Percentiles rank a stretch among this genome's conserved stretches.
These are phyloP conservation scores for Cercophora newfieldiana DNA, from an alignment of 495 filamentous ascomycete genomes.

Conservation along the genomic window DNA sequence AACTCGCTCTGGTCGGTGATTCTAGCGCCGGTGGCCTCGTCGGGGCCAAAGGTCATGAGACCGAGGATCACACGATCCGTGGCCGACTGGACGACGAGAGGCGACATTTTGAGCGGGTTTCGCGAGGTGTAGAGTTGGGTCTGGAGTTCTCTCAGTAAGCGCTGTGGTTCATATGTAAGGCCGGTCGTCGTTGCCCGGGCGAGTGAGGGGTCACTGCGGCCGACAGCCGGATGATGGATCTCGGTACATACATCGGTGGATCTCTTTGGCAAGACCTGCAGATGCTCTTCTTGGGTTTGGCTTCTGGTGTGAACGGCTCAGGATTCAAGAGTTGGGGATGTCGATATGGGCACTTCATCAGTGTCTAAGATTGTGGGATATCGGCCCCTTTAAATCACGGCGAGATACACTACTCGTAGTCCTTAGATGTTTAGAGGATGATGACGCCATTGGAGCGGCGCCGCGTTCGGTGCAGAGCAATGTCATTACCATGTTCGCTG, in stretches of 20 bases:
- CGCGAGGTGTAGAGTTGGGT: not conserved
- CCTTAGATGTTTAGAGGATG: not conserved
- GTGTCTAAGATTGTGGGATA: not conserved
- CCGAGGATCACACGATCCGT: conserved; percentile 59
- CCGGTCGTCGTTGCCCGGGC: not conserved
- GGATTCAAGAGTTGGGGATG: not conserved
- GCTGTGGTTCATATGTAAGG: no score
- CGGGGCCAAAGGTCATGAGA: conserved; percentile 62
- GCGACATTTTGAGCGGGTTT: conserved; percentile 8
- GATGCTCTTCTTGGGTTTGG: no score
- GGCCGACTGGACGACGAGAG: conserved; percentile 27
- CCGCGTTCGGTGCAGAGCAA: not conserved
- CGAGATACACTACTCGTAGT: no score
- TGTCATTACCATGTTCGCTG: not conserved
- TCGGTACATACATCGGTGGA: no score
- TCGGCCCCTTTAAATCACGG: no score
- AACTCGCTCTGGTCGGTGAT: conserved; percentile 69
- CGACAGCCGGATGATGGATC: not conserved
- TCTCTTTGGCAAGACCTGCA: no score
- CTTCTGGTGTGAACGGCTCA: no score
- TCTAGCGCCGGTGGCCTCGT: conserved; percentile 59
- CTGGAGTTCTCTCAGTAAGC: no score
- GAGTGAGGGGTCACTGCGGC: not conserved
- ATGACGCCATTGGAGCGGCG: conserved; percentile 5
- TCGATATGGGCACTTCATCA: not conserved